These are phyloP conservation scores for Primulina tabacum DNA, from an alignment of 257 asterid genomes.

Conservation along the genomic window DNA sequence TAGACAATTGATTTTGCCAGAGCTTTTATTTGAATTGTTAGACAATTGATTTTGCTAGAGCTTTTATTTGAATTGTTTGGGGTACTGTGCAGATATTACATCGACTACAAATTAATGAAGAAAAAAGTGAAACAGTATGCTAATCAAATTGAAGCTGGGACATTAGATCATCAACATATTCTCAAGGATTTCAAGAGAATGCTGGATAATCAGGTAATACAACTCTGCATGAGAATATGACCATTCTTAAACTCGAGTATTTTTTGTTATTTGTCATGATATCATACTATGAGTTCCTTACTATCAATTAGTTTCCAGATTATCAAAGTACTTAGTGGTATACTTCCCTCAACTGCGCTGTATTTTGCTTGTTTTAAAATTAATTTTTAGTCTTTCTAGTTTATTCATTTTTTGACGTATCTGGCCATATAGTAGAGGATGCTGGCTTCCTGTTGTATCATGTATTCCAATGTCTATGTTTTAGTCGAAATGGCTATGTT, in stretches of 20 bases:
- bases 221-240: background rate
- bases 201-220: slow-evolving; percentile 72
- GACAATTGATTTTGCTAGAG: background rate
- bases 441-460: too few relatives aligned
- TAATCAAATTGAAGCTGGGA: slow-evolving; percentile 50
- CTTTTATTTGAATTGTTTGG: slow-evolving; percentile 2
- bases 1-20: background rate
- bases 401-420: too few relatives aligned
- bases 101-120: slow-evolving; percentile 89
- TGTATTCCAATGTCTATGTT: too few relatives aligned
- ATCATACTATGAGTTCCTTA: background rate
- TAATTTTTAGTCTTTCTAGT: background rate
- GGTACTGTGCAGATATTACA: slow-evolving; percentile 56
- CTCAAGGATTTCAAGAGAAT: slow-evolving; percentile 77
- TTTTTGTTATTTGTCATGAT: background rate
- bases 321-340: background rate
- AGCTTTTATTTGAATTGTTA: background rate
- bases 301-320: background rate
- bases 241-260: background rate
- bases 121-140: slow-evolving; percentile 74
- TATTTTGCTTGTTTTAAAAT: too few relatives aligned
- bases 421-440: too few relatives aligned
- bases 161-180: slow-evolving; percentile 53
- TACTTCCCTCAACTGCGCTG: background rate
- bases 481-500: too few relatives aligned